Conservation (phyloP, 2,329 filamentous ascomycete species). For the Aureobasidium sp. region DNA sequence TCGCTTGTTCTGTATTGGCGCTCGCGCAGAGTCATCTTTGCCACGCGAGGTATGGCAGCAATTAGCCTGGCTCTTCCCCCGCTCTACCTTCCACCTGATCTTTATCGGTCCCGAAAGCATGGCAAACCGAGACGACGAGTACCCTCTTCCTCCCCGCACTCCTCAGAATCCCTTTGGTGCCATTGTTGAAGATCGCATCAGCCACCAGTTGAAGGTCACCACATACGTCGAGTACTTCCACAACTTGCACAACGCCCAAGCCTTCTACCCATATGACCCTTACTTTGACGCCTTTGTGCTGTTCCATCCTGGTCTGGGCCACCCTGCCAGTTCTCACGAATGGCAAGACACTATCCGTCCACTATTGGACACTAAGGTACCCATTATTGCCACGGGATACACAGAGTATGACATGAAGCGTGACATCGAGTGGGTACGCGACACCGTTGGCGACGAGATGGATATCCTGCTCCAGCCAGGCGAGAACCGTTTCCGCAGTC, state of each 20-base stretch:
- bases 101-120: constrained; percentile 96
- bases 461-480: constrained; percentile 86
- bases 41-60: constrained; percentile 92
- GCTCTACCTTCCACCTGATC: constrained; percentile 78
- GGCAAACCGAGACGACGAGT: constrained; percentile 86
- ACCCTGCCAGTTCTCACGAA: constrained; percentile 86
- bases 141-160: constrained; percentile 79
- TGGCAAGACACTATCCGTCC: constrained; percentile 87
- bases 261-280: constrained; percentile 91
- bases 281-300: constrained; percentile 98
- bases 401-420: constrained; percentile 91
- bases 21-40: constrained; percentile 92
- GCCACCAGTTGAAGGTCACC: constrained; percentile 86
- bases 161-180: constrained; percentile 83
- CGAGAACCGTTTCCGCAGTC: constrained; percentile 87
- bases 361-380: constrained; percentile 89
- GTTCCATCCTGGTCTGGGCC: constrained; percentile 93
- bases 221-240: constrained; percentile 99
- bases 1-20: constrained; percentile 85
- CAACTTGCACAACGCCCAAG: constrained; percentile 80
- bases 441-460: constrained; percentile 81
- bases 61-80: constrained; percentile 89
- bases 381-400: constrained; percentile 90
- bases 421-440: constrained; percentile 81
- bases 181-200: constrained; percentile 86